These are phyloP conservation scores for Suillus subluteus DNA, from an alignment of 768 basidiomycete species.

Conservation along the genomic window DNA sequence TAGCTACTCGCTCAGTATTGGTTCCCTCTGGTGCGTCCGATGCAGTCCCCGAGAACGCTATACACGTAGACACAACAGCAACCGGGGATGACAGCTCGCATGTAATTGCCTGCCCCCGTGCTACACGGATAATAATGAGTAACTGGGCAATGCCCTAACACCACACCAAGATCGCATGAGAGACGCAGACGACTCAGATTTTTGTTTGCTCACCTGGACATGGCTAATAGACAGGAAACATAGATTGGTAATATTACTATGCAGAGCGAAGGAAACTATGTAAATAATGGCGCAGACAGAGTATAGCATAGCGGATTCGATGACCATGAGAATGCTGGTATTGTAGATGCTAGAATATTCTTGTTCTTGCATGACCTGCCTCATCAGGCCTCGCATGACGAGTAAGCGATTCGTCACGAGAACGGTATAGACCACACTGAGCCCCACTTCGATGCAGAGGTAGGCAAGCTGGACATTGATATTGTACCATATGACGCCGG, in stretches of 20 bases:
- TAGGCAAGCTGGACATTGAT: conserved; percentile 26
- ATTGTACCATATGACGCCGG: conserved; percentile 7
- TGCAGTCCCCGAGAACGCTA: not conserved
- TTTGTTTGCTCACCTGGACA: not conserved
- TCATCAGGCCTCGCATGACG: conserved; percentile 19
- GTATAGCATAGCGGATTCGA: conserved; percentile 35
- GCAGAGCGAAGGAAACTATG: conserved; percentile 25
- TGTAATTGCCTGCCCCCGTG: conserved; percentile 2
- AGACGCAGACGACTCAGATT: not conserved
- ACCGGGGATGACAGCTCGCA: not conserved
- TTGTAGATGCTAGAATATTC: conserved; percentile 20
- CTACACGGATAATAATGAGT: not conserved
- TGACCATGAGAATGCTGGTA: conserved; percentile 30
- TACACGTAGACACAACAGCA: not conserved
- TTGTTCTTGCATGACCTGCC: conserved; percentile 16
- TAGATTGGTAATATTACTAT: conserved; percentile 24
- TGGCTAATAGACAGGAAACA: conserved; percentile 28
- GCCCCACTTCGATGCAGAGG: conserved; percentile 22
- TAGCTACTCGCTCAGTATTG: not conserved
- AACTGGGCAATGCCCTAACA: not conserved
- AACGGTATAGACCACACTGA: conserved; percentile 31
- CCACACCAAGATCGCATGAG: not conserved
- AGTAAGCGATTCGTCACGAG: conserved; percentile 29
- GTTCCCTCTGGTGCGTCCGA: not conserved
- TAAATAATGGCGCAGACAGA: conserved; percentile 30